Conservation (phyloP, 306 rosid species). For the Dicorynia guianensis region DNA sequence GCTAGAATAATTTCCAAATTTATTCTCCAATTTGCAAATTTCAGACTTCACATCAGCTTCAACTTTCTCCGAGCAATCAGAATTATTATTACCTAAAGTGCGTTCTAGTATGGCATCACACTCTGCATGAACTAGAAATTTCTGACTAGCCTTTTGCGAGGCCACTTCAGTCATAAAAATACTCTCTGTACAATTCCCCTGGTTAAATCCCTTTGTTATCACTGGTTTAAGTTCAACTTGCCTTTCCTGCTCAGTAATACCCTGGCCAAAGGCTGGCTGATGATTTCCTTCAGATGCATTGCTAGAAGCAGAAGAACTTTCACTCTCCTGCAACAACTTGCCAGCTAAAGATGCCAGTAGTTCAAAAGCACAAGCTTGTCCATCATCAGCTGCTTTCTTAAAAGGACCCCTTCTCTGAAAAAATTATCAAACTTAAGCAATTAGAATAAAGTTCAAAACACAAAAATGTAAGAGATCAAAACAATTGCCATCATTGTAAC, state of each 20-base stretch:
- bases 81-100: slow-evolving; percentile 51
- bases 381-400: slow-evolving; percentile 59
- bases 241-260: slow-evolving; percentile 53
- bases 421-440: slow-evolving; percentile 43
- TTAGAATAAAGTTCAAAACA: slow-evolving; percentile 39
- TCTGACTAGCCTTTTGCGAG: slow-evolving; percentile 48
- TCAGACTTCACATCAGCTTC: slow-evolving; percentile 51
- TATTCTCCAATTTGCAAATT: slow-evolving; percentile 49
- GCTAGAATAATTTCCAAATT: slow-evolving; percentile 44
- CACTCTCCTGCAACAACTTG: slow-evolving; percentile 83
- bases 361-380: slow-evolving; percentile 75
- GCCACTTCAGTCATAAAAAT: slow-evolving; percentile 49
- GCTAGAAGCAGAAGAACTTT: slow-evolving; percentile 79
- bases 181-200: slow-evolving; percentile 61
- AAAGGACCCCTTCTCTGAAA: slow-evolving; percentile 70
- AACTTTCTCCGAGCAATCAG: slow-evolving; percentile 50
- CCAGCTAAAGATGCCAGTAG: slow-evolving; percentile 91
- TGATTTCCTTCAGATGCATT: slow-evolving; percentile 73
- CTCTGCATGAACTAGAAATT: slow-evolving; percentile 46
- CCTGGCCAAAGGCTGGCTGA: slow-evolving; percentile 49
- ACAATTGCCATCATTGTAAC: slow-evolving; percentile 12
- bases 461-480: neutral
- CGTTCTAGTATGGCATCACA: slow-evolving; percentile 53
- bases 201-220: slow-evolving; percentile 48
- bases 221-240: slow-evolving; percentile 49